Percentiles rank a stretch among this genome's conserved stretches.
Conservation (phyloP, 257 asterid species). For the Petunia secreta region DNA sequence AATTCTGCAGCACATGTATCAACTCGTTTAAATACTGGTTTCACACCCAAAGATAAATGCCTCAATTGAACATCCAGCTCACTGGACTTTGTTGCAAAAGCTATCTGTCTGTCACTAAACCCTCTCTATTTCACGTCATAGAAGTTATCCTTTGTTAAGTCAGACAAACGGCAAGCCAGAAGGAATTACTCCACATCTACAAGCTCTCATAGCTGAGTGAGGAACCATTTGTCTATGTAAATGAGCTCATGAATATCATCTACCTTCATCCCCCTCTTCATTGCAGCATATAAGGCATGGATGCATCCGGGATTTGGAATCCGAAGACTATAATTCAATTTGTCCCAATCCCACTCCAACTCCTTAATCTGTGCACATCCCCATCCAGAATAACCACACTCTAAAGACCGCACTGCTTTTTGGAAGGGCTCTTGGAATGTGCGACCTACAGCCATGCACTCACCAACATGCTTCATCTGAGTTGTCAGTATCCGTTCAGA, state of each 20-base stretch:
- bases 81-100: constrained; percentile 72
- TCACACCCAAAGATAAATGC: constrained; percentile 76
- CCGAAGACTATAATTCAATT: constrained; percentile 74
- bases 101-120: constrained; percentile 90
- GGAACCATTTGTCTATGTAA: constrained; percentile 89
- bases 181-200: constrained; percentile 94
- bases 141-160: constrained; percentile 74
- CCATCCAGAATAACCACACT: constrained; percentile 85
- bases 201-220: constrained; percentile 83
- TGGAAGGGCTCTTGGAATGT: constrained; percentile 96
- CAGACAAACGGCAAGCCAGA: constrained; percentile 52
- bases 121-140: constrained; percentile 91
- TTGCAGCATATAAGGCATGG: constrained; percentile 89
- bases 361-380: constrained; percentile 88
- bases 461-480: constrained; percentile 97
- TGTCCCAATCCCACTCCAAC: constrained; percentile 88
- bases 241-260: constrained; percentile 81
- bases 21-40: constrained; percentile 82
- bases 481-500: constrained; percentile 90
- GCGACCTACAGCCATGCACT: constrained; percentile 93
- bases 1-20: constrained; percentile 98
- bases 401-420: constrained; percentile 85
- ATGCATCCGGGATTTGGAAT: constrained; percentile 92
- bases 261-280: constrained; percentile 94
- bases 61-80: constrained; percentile 79